phyloP scores from a whole-genome alignment of 345 rosid species.

The Citrus glauca region DNA sequence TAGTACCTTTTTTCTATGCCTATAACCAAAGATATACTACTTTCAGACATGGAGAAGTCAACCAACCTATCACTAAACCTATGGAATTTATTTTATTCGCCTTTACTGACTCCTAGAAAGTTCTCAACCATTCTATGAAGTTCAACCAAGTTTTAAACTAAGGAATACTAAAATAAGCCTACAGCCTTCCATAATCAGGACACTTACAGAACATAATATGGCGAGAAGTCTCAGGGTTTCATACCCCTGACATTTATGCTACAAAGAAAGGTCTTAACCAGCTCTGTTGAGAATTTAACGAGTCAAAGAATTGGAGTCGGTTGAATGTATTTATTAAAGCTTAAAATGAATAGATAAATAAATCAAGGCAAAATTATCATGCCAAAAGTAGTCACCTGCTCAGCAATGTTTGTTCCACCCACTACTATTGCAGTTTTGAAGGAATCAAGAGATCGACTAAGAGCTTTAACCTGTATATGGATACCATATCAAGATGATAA shows the following conservation, averaged over 20 bases:
- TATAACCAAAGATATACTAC: background rate
- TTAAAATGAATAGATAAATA: no score
- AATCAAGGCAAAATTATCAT: background rate
- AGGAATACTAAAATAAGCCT: background rate
- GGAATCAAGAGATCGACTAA: constrained; percentile 36
- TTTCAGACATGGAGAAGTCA: background rate
- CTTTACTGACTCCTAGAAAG: background rate
- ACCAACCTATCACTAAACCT: background rate
- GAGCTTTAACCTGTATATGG: constrained; percentile 29
- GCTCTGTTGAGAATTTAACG: background rate
- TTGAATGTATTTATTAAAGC: no score
- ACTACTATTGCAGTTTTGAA: constrained; percentile 39
- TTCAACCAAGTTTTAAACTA: background rate
- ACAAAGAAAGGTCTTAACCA: background rate
- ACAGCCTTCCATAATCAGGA: background rate
- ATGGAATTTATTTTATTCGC: background rate
- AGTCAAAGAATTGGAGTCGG: no score
- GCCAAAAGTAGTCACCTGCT: constrained; percentile 24
- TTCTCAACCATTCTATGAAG: background rate
- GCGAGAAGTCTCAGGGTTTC: background rate
- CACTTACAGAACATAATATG: background rate
- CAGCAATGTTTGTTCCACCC: constrained; percentile 39
- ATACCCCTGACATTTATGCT: no score
- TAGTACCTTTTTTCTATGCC: background rate
- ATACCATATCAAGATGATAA: constrained; percentile 6